These are phyloP conservation scores for Aspergillus sp. DNA, from an alignment of 2,329 filamentous ascomycete species.

Conservation along the genomic window DNA sequence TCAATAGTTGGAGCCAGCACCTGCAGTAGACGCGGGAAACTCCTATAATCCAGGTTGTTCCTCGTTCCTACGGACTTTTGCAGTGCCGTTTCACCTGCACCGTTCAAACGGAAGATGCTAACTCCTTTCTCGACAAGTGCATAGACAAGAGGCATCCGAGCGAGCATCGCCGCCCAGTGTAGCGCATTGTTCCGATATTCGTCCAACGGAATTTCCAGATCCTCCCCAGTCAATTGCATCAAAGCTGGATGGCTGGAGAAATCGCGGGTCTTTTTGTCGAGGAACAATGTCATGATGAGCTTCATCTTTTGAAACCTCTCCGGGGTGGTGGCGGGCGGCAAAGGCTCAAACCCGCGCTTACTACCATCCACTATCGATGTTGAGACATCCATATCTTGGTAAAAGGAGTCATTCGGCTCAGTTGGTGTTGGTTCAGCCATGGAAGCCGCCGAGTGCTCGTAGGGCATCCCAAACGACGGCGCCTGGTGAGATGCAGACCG, in stretches of 20 bases:
- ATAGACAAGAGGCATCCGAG: conserved; percentile 77
- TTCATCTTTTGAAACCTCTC: conserved; percentile 78
- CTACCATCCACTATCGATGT: conserved; percentile 32
- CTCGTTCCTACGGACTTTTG: conserved; percentile 92
- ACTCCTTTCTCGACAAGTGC: conserved; percentile 81
- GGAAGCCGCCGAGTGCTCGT: conserved; percentile 36
- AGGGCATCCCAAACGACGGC: conserved; percentile 38
- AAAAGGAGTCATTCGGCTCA: conserved; percentile 50
- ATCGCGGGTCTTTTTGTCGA: conserved; percentile 71
- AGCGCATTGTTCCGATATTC: conserved; percentile 81
- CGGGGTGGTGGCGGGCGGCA: conserved; percentile 57
- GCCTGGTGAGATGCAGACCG: conserved; percentile 57
- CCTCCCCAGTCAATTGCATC: conserved; percentile 70
- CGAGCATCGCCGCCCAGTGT: conserved; percentile 94
- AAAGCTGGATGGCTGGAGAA: conserved; percentile 75
- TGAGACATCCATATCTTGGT: conserved; percentile 42
- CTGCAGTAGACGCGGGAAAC: conserved; percentile 87
- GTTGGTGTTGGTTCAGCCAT: conserved; percentile 47
- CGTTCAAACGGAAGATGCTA: conserved; percentile 84
- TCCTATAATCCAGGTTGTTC: conserved; percentile 88
- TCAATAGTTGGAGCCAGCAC: conserved; percentile 88
- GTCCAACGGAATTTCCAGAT: conserved; percentile 92
- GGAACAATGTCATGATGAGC: conserved; percentile 78
- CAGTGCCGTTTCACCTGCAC: conserved; percentile 84
- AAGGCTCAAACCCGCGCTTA: conserved; percentile 41